Percentiles rank a stretch among this genome's conserved stretches.
Evolutionary conservation across 257 asterid genomes (phyloP).

Genomic region (Nicotiana paniculata): DNA sequence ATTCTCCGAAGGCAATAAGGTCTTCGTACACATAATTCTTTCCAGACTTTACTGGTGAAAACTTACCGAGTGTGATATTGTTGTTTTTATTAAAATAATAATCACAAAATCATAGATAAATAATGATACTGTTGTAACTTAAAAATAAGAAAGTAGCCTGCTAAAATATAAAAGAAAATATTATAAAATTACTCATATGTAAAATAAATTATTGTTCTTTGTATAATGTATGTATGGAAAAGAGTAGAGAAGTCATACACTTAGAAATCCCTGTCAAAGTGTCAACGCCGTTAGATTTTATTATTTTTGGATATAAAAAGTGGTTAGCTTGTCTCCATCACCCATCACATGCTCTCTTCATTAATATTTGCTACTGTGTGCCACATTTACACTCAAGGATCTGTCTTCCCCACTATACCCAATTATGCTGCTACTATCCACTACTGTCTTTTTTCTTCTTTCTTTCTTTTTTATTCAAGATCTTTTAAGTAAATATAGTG

Average conservation of each 20-base stretch:
- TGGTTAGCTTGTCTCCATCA: conserved; percentile 7
- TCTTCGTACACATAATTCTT: no score
- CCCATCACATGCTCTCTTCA: conserved; percentile 6
- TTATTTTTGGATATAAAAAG: not conserved
- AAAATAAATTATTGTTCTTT: not conserved
- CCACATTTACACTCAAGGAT: conserved; percentile 4
- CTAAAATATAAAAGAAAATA: not conserved
- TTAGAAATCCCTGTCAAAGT: not conserved
- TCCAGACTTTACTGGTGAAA: no score
- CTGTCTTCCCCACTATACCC: conserved; percentile 5
- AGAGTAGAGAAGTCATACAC: not conserved
- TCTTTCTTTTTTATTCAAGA: not conserved
- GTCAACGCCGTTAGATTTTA: conserved; percentile 15
- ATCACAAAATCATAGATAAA: no score
- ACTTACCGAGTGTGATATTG: no score
- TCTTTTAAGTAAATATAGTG: not conserved
- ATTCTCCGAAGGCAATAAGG: no score
- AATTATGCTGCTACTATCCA: not conserved
- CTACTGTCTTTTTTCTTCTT: not conserved
- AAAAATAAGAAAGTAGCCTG: no score
- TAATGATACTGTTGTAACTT: no score
- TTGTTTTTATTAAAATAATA: no score
- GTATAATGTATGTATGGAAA: not conserved
- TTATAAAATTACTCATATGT: not conserved
- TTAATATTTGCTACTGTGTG: not conserved